Evolutionary conservation across 139 green algal genomes (phyloP), one percentile per base, ranked within the genome.

Genomic region (Chlorella vulgaris): DNA sequence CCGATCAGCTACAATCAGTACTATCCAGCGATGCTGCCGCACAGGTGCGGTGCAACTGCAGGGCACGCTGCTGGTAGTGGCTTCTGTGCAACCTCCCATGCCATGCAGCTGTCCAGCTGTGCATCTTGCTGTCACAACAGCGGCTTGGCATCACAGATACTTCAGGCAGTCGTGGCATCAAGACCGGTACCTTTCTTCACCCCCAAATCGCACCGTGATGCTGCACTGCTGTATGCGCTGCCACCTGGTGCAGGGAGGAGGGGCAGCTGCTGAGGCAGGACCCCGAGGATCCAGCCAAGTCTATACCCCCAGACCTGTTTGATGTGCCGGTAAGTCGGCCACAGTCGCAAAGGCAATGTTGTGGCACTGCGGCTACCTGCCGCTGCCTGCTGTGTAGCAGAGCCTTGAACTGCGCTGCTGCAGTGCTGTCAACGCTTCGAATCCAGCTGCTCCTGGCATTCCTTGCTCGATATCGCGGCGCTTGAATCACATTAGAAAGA

Each of bases 1-100:
- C 58, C 55, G 1, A 38, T 90, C 13, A 78, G 88, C 82, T 90
- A 91, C 78, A 3, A 62, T 4, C 83, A 90, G 73, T 89, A 91
- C 80, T 92, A 91, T 78, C 88, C 88, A 26, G 31, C 55, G 18
- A 58, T 78, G 31, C 70, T 78, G 70, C 70, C 70, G 21, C 70
- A 78, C 26, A 65, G 70, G 70, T 78, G 70, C n/a, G n/a, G n/a
- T n/a, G n/a, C n/a, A n/a, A n/a, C n/a, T n/a, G n/a, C n/a, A n/a
- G n/a, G n/a, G n/a, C n/a, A n/a, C n/a, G n/a, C n/a, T n/a, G n/a
- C n/a, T n/a, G n/a, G n/a, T n/a, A n/a, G n/a, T n/a, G n/a, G n/a
- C n/a, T n/a, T n/a, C n/a, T n/a, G n/a, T n/a, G n/a, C n/a, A n/a
- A n/a, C n/a, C n/a, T n/a, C n/a, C n/a, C n/a, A n/a, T n/a, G n/a